These are phyloP conservation scores for Ceratocystis cacaofunesta DNA, from an alignment of 2,329 filamentous ascomycete genomes.

Conservation along the genomic window DNA sequence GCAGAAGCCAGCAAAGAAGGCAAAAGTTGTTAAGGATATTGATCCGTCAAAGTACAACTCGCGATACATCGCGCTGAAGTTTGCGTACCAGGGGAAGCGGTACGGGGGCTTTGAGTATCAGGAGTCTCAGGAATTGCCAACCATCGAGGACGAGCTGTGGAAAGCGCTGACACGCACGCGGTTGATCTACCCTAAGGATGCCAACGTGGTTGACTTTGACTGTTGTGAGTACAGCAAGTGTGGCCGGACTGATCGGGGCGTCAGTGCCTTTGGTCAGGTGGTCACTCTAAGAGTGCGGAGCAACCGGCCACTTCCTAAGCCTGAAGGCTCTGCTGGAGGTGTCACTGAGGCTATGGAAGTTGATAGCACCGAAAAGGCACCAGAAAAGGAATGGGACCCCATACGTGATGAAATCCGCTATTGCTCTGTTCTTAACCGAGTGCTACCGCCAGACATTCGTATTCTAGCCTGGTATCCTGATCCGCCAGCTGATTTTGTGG, in stretches of 20 bases:
- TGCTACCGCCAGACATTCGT: slow-evolving; percentile 79
- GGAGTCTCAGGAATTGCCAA: slow-evolving; percentile 53
- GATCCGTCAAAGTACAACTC: slow-evolving; percentile 72
- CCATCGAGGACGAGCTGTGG: slow-evolving; percentile 88
- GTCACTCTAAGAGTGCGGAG: slow-evolving; percentile 72
- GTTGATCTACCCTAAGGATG: slow-evolving; percentile 59
- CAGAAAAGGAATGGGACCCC: slow-evolving; percentile 41
- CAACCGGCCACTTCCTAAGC: slow-evolving; percentile 42
- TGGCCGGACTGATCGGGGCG: slow-evolving; percentile 79
- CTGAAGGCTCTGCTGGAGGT: slow-evolving; percentile 16
- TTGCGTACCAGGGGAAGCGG: slow-evolving; percentile 79
- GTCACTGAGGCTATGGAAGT: slow-evolving; percentile 13
- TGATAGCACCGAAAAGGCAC: slow-evolving; percentile 16
- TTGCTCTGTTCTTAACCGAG: slow-evolving; percentile 64
- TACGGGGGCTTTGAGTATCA: slow-evolving; percentile 94
- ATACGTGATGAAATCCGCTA: slow-evolving; percentile 74
- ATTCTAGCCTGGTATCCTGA: slow-evolving; percentile 85
- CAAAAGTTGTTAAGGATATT: slow-evolving; percentile 36
- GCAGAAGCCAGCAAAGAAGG: slow-evolving; percentile 22
- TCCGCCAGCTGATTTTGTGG: slow-evolving; percentile 67
- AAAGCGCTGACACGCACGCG: slow-evolving; percentile 71
- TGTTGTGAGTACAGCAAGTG: slow-evolving; percentile 89
- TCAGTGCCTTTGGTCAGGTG: slow-evolving; percentile 95
- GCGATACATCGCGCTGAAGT: slow-evolving; percentile 75
- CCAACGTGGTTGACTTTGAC: slow-evolving; percentile 57